Percentiles rank a stretch among this genome's conserved stretches.
phyloP scores from a whole-genome alignment of 352 stramenopile genomes.

The Phytophthora citrophthora region DNA sequence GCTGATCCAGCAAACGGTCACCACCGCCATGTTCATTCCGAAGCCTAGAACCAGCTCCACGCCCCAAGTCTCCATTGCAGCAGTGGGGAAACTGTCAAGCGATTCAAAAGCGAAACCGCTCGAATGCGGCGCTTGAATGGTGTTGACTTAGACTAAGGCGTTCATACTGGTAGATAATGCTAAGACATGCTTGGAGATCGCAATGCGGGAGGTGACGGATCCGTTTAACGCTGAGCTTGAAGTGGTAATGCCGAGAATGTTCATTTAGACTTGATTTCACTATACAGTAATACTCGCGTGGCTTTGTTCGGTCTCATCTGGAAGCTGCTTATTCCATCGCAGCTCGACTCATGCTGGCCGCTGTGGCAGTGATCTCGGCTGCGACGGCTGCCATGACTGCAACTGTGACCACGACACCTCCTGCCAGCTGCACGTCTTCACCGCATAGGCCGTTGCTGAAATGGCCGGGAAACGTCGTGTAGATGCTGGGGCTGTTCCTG shows the following conservation, averaged over 20 bases:
- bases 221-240: conserved; percentile 13
- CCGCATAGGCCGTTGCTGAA: conserved; percentile 29
- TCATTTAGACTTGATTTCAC: conserved; percentile 20
- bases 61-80: conserved; percentile 24
- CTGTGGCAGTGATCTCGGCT: conserved; percentile 20
- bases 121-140: conserved; percentile 5
- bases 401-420: conserved; percentile 24
- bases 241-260: conserved; percentile 13
- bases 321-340: conserved; percentile 1
- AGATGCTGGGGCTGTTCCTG: conserved; percentile 14
- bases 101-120: conserved; percentile 12
- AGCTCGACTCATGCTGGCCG: conserved; percentile 24
- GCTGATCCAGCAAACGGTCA: conserved; percentile 25
- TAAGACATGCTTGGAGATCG: neutral
- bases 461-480: conserved; percentile 27
- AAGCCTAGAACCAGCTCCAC: conserved; percentile 21
- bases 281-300: conserved; percentile 19
- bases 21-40: conserved; percentile 18
- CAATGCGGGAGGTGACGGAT: neutral
- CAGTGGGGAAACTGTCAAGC: neutral
- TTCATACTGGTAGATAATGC: too few relatives aligned
- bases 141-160: too few relatives aligned
- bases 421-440: conserved; percentile 27
- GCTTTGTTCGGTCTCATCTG: conserved; percentile 6
- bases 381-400: conserved; percentile 25